Conservation (phyloP, 2,329 filamentous ascomycete species). For the Cadophora sp. region DNA sequence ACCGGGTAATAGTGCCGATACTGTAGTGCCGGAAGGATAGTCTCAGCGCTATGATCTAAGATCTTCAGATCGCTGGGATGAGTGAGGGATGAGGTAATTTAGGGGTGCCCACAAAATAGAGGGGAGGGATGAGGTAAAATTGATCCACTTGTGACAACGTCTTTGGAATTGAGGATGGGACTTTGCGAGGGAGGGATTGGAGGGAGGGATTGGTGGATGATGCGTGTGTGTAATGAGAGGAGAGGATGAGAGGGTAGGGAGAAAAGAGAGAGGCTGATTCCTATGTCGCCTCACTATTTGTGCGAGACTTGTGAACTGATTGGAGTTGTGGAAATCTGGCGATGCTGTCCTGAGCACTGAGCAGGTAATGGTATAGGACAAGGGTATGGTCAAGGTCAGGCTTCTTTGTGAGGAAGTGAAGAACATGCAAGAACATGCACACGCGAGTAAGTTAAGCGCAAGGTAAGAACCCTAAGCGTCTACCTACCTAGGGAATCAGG, state of each 20-base stretch:
- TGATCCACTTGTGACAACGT: constrained; percentile 3
- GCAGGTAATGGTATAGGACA: too few species aligned
- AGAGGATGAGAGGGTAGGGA: not conserved
- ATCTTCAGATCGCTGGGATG: constrained; percentile 12
- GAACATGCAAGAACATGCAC: not conserved
- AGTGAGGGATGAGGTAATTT: not conserved
- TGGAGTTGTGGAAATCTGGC: not conserved
- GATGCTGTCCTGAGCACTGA: not conserved
- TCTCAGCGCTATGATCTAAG: constrained; percentile 15
- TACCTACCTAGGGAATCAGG: not conserved
- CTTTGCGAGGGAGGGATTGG: not conserved
- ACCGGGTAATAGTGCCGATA: constrained; percentile 9
- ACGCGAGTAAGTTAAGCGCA: not conserved
- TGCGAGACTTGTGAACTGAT: too few species aligned
- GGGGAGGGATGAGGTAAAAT: constrained; percentile 13
- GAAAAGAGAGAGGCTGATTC: too few species aligned
- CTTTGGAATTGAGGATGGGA: not conserved
- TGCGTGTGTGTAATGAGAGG: not conserved
- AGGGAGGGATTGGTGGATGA: not conserved
- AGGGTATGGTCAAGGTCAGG: not conserved
- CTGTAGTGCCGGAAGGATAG: too few species aligned
- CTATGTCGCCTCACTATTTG: too few species aligned
- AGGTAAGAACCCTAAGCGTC: too few species aligned
- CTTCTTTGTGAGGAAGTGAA: not conserved
- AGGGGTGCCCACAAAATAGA: not conserved